A percentile compares a stretch with the other conserved stretches of the same genome.
phyloP scores from a whole-genome alignment of 2,329 filamentous ascomycete genomes.

The Colletotrichum karsti region DNA sequence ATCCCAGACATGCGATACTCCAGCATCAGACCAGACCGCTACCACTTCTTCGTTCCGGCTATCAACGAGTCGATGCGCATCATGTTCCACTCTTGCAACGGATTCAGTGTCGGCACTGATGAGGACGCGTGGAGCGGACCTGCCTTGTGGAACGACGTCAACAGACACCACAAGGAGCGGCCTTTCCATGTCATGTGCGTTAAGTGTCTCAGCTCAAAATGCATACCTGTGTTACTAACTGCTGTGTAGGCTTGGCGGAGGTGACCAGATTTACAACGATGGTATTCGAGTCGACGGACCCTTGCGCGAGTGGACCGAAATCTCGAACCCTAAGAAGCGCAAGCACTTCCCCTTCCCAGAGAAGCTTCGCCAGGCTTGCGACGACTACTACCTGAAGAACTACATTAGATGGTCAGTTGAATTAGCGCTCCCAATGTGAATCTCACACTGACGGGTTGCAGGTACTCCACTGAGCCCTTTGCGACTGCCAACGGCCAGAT shows the following conservation, averaged over 20 bases:
- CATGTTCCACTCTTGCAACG: conserved; percentile 99
- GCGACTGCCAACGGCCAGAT: conserved; percentile 89
- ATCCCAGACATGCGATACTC: conserved; percentile 73
- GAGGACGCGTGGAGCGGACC: conserved; percentile 87
- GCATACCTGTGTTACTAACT: conserved; percentile 29
- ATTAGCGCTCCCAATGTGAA: conserved; percentile 36
- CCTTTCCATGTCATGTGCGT: conserved; percentile 90
- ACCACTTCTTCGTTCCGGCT: conserved; percentile 86
- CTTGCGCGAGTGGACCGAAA: conserved; percentile 82
- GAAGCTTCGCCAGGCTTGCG: conserved; percentile 82
- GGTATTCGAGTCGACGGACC: conserved; percentile 87
- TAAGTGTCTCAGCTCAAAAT: conserved; percentile 32
- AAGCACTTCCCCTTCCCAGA: conserved; percentile 80
- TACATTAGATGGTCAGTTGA: conserved; percentile 74
- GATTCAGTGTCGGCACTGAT: conserved; percentile 89
- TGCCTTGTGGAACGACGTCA: conserved; percentile 94
- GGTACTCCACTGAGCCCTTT: conserved; percentile 83
- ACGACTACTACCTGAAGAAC: conserved; percentile 90
- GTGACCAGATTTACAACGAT: conserved; percentile 97
- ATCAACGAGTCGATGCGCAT: conserved; percentile 90
- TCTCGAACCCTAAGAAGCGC: conserved; percentile 84
- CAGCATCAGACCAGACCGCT: conserved; percentile 66
- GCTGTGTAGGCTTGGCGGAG: conserved; percentile 78
- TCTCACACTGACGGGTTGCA: conserved; percentile 61
- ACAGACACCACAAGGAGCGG: conserved; percentile 78